Base-by-base conservation (phyloP, 768 basidiomycete species). In the Lactifluus piperatus region DNA sequence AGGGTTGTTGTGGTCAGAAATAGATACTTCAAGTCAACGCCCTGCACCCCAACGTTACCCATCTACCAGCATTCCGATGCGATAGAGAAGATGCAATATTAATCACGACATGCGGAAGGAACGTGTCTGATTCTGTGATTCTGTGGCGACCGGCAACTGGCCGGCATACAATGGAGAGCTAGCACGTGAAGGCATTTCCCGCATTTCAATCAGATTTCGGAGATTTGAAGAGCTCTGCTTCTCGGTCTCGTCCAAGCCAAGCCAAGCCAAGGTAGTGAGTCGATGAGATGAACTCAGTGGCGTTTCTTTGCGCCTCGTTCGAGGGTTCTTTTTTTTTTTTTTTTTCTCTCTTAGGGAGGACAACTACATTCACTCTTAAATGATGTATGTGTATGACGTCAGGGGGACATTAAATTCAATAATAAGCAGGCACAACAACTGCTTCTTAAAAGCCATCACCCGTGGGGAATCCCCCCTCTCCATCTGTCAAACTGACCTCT, bases 351-450 rank as follows among this genome's bases (percentile, higher is more conserved):
- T 13, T 34, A n/a, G 5, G 5, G 41, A 54, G 29, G n/a, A 32
- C 20, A 37, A 9, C 11, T 16, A 1, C 13, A 39, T n/a, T n/a
- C n/a, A 41, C n/a, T 29, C n/a, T 13, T 8, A 29, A 32, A 22
- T 20, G 41, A 43, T 7, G 20, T n/a, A 41, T n/a, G 13, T 18
- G 3, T 10, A 47, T 59, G 58, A 59, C 58, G 46, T 59, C 58
- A 59, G 39, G 51, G 58, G 51, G 34, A 44, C 47, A 24, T 2
- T 44, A n/a, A n/a, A n/a, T n/a, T n/a, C n/a, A n/a, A n/a, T n/a
- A n/a, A n/a, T n/a, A n/a, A n/a, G n/a, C n/a, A n/a, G n/a, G n/a
- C n/a, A n/a, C n/a, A n/a, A n/a, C n/a, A n/a, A n/a, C n/a, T n/a
- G n/a, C n/a, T 30, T 49, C 20, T 43, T 20, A 43, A 20, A 20